phyloP scores from a whole-genome alignment of 2,329 filamentous ascomycete species.

The Fusarium burgessii region DNA sequence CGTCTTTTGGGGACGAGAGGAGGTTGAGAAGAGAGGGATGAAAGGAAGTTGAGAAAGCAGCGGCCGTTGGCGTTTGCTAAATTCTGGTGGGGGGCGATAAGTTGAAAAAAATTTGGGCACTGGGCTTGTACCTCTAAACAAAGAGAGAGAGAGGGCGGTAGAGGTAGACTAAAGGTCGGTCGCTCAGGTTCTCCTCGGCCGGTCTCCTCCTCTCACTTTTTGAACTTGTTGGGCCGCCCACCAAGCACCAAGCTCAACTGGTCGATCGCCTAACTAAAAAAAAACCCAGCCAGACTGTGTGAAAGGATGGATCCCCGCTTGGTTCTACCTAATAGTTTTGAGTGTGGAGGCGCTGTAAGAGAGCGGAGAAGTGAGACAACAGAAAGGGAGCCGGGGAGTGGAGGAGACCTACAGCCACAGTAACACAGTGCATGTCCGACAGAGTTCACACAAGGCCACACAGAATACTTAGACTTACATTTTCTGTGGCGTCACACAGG shows the following conservation, averaged over 20 bases:
- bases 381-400: conserved; percentile 30
- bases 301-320: conserved; percentile 27
- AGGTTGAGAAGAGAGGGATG: conserved; percentile 50
- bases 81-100: conserved; percentile 56
- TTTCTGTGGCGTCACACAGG: conserved; percentile 26
- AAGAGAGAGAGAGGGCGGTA: conserved; percentile 15
- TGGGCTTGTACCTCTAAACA: conserved; percentile 43
- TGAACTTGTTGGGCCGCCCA: conserved; percentile 50
- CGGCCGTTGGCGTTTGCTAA: conserved; percentile 54
- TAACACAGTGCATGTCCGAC: conserved; percentile 20
- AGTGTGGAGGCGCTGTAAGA: conserved; percentile 42
- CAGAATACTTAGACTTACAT: conserved; percentile 4
- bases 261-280: conserved; percentile 40
- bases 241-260: conserved; percentile 47
- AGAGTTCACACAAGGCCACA: conserved; percentile 4
- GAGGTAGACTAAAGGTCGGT: neutral
- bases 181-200: neutral
- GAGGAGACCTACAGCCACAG: conserved; percentile 27
- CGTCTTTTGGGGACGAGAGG: conserved; percentile 47
- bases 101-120: conserved; percentile 53
- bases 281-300: conserved; percentile 40
- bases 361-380: conserved; percentile 44
- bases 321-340: conserved; percentile 25
- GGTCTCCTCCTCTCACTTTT: conserved; percentile 19
- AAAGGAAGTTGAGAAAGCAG: conserved; percentile 52